These are phyloP conservation scores for Gossypium thurberi DNA, from an alignment of 345 rosid genomes.

Conservation along the genomic window DNA sequence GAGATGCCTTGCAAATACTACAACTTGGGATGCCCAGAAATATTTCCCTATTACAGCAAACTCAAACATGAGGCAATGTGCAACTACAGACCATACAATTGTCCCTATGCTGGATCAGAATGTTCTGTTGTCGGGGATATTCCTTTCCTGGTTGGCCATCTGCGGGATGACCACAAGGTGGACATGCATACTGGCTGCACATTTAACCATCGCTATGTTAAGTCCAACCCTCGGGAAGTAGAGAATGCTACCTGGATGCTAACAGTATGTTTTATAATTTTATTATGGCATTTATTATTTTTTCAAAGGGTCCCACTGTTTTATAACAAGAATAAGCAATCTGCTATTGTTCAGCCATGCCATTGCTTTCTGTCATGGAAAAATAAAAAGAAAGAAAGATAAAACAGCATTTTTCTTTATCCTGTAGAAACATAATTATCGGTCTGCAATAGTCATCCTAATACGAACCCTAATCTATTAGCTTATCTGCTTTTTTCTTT, in stretches of 20 bases:
- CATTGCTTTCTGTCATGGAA: neutral
- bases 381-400: neutral
- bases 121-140: slow-evolving; percentile 58
- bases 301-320: no score
- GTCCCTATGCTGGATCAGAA: slow-evolving; percentile 79
- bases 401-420: neutral
- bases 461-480: neutral
- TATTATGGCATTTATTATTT: no score
- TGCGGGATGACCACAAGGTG: slow-evolving; percentile 75
- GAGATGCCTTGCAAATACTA: slow-evolving; percentile 73
- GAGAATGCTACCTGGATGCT: slow-evolving; percentile 58
- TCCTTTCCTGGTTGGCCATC: slow-evolving; percentile 63
- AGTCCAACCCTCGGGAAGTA: slow-evolving; percentile 74
- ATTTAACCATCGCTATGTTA: slow-evolving; percentile 74
- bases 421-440: neutral
- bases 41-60: slow-evolving; percentile 69
- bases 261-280: slow-evolving; percentile 21
- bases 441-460: neutral
- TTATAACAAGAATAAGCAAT: no score
- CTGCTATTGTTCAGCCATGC: neutral
- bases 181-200: slow-evolving; percentile 78
- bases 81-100: slow-evolving; percentile 64
- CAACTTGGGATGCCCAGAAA: slow-evolving; percentile 70
- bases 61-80: slow-evolving; percentile 66
- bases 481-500: neutral